Evolutionary conservation across 495 filamentous ascomycete genomes (phyloP).

Genomic region (Thermothielavioides terrestris): DNA sequence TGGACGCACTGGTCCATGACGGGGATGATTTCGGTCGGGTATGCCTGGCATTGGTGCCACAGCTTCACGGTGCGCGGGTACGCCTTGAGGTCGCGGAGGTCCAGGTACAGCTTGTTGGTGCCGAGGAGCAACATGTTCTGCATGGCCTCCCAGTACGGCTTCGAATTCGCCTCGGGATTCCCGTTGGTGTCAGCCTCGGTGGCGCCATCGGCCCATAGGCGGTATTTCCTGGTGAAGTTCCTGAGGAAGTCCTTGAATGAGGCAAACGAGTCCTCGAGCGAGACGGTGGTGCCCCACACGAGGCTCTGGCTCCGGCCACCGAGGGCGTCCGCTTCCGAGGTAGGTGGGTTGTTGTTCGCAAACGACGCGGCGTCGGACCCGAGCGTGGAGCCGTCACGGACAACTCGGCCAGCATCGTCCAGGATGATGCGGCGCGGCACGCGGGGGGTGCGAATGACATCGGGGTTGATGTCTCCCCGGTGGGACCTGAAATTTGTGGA

Average conservation of each 20-base stretch:
- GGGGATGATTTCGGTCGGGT: slow-evolving; percentile 91
- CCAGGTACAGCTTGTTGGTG: slow-evolving; percentile 73
- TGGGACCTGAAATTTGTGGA: slow-evolving; percentile 48
- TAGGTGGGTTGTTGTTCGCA: slow-evolving; percentile 76
- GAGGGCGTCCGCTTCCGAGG: slow-evolving; percentile 83
- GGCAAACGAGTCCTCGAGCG: slow-evolving; percentile 77
- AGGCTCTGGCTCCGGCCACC: slow-evolving; percentile 70
- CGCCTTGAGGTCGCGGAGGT: slow-evolving; percentile 80
- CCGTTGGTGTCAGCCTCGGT: slow-evolving; percentile 62
- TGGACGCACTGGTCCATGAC: slow-evolving; percentile 93
- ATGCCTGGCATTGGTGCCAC: slow-evolving; percentile 88
- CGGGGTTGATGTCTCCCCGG: slow-evolving; percentile 77
- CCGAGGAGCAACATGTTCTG: slow-evolving; percentile 85
- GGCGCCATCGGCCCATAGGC: slow-evolving; percentile 78
- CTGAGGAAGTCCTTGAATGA: slow-evolving; percentile 84
- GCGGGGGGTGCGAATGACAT: slow-evolving; percentile 57
- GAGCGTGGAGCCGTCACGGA: slow-evolving; percentile 44
- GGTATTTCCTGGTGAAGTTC: slow-evolving; percentile 86
- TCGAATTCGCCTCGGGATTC: slow-evolving; percentile 53
- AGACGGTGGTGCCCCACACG: slow-evolving; percentile 97
- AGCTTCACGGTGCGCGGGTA: slow-evolving; percentile 89
- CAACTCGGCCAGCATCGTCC: slow-evolving; percentile 69
- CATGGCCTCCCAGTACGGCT: slow-evolving; percentile 77
- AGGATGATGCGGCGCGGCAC: slow-evolving; percentile 67
- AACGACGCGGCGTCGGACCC: slow-evolving; percentile 76